phyloP scores from a whole-genome alignment of 768 basidiomycete species.

The Leccinum obscurum region DNA sequence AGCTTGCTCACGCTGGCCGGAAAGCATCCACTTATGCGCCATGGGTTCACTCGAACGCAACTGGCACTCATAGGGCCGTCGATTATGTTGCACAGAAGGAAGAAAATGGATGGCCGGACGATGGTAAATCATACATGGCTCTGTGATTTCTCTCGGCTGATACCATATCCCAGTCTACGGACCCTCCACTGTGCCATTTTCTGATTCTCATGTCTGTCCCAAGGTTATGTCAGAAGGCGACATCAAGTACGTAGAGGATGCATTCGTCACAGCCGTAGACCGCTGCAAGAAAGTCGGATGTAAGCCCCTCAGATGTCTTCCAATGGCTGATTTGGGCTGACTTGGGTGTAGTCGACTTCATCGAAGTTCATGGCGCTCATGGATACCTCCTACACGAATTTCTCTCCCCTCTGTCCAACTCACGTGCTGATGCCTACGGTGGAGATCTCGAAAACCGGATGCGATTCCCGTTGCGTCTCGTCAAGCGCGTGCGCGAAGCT shows the following conservation, averaged over 20 bases:
- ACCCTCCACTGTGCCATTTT: constrained; percentile 59
- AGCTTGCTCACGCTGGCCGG: constrained; percentile 71
- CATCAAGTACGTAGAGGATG: constrained; percentile 56
- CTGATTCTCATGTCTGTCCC: constrained; percentile 52
- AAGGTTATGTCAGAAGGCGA: constrained; percentile 56
- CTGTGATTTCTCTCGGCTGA: neutral
- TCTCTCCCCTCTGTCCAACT: constrained; percentile 74
- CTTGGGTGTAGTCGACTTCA: constrained; percentile 55
- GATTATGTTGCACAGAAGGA: constrained; percentile 43
- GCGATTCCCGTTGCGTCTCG: constrained; percentile 62
- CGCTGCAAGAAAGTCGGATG: constrained; percentile 64
- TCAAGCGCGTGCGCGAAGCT: constrained; percentile 48
- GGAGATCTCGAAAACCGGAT: constrained; percentile 74
- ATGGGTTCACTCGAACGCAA: constrained; percentile 51
- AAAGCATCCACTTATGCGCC: constrained; percentile 74
- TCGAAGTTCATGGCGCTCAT: constrained; percentile 74
- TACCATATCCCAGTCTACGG: constrained; percentile 48
- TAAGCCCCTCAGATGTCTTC: constrained; percentile 30
- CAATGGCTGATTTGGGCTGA: constrained; percentile 10
- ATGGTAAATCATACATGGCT: constrained; percentile 40
- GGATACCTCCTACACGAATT: constrained; percentile 64
- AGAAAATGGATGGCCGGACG: constrained; percentile 70
- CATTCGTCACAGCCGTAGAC: constrained; percentile 54
- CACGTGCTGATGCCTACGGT: constrained; percentile 69
- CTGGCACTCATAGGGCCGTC: constrained; percentile 31